Evolutionary conservation across 2,329 filamentous ascomycete species (phyloP).

Genomic region (Sporothrix brasiliensis): DNA sequence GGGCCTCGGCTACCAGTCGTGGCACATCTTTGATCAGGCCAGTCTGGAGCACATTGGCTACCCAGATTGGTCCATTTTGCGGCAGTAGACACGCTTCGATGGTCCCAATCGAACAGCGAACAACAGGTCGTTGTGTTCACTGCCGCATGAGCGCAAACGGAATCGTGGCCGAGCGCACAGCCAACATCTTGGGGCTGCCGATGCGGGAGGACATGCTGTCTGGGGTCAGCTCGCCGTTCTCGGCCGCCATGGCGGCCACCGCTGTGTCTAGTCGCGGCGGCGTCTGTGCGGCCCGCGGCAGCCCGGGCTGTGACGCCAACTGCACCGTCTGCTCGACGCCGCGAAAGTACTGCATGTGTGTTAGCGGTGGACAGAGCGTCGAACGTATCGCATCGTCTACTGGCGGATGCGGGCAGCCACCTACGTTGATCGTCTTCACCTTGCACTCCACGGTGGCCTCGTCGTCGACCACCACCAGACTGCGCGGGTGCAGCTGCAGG

Average conservation of each 20-base stretch:
- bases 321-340: slow-evolving; percentile 52
- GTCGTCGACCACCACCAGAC: slow-evolving; percentile 73
- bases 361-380: too few species aligned
- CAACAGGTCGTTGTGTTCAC: neutral
- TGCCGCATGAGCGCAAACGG: slow-evolving; percentile 26
- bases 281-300: neutral
- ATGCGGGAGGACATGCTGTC: slow-evolving; percentile 34
- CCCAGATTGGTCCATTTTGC: slow-evolving; percentile 9
- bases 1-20: slow-evolving; percentile 30
- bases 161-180: slow-evolving; percentile 30
- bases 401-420: too few species aligned
- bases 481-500: slow-evolving; percentile 71
- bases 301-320: neutral
- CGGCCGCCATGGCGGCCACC: neutral
- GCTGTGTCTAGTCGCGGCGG: neutral
- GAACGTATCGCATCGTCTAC: too few species aligned
- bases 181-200: slow-evolving; percentile 22
- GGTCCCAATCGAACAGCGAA: neutral
- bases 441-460: slow-evolving; percentile 66
- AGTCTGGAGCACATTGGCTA: slow-evolving; percentile 33
- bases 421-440: slow-evolving; percentile 61
- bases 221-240: slow-evolving; percentile 27
- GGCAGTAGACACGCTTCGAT: neutral
- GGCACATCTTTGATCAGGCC: slow-evolving; percentile 35
- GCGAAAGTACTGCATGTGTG: slow-evolving; percentile 54